Percentiles rank a stretch among this genome's conserved stretches.
These are phyloP conservation scores for Coemansia furcata DNA, from an alignment of 192 early-diverging fungal genomes.

Conservation along the genomic window DNA sequence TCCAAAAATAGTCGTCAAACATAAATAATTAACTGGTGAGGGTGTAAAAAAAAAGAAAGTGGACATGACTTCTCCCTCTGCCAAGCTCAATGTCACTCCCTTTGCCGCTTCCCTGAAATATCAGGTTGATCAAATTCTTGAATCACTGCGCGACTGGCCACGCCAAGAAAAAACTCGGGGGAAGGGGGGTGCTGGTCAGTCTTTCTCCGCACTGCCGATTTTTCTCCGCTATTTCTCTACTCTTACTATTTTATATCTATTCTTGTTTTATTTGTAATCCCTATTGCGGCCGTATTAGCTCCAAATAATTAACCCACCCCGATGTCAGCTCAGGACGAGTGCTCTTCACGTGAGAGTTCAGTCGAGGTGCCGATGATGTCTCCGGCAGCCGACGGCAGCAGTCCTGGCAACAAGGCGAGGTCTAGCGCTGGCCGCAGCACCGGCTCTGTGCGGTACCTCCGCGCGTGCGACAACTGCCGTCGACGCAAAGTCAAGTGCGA, in stretches of 20 bases:
- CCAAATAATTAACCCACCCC: not conserved
- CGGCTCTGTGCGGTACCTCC: conserved; percentile 23
- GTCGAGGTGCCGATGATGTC: conserved; percentile 11
- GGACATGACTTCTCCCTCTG: too few relatives aligned
- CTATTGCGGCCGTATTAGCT: too few relatives aligned
- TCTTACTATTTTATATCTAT: too few relatives aligned
- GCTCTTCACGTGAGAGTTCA: conserved; percentile 33
- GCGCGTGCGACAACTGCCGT: conserved; percentile 54
- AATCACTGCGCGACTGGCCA: too few relatives aligned
- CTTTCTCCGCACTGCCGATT: too few relatives aligned
- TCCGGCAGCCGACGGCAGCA: not conserved
- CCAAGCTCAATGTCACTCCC: too few relatives aligned
- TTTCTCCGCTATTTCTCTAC: too few relatives aligned
- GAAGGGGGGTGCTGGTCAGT: too few relatives aligned
- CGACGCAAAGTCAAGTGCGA: conserved; percentile 53
- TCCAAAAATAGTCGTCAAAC: not conserved
- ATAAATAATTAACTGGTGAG: not conserved
- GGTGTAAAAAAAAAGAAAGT: not conserved
- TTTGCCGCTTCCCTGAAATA: too few relatives aligned
- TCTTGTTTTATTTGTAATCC: too few relatives aligned
- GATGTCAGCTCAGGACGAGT: not conserved
- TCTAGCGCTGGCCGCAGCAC: not conserved
- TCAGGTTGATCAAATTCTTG: too few relatives aligned
- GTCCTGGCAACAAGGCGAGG: not conserved
- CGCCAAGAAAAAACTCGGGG: too few relatives aligned